A percentile compares a stretch with the other conserved stretches of the same genome.
Conservation (phyloP, 345 rosid genomes). For the Microcos paniculata region DNA sequence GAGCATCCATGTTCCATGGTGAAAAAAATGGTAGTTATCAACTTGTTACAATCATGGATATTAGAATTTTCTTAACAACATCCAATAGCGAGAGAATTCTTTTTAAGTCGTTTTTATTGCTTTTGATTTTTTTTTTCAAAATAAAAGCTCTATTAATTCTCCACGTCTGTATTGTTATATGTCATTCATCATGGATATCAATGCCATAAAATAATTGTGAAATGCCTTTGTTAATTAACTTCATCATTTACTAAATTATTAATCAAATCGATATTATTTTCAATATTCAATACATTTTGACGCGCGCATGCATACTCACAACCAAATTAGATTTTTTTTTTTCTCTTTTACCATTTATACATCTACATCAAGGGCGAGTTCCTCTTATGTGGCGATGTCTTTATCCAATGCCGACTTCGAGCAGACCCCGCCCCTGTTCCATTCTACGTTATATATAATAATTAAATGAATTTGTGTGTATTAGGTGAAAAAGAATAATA, state of each 20-base stretch:
- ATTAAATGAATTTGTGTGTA: background rate
- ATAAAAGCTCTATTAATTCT: too few species aligned
- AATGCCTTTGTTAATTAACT: too few species aligned
- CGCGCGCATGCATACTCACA: too few species aligned
- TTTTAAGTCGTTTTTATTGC: background rate
- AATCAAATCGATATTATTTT: too few species aligned
- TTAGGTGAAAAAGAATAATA: background rate
- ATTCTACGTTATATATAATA: background rate
- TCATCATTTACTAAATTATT: too few species aligned
- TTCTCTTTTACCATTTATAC: too few species aligned
- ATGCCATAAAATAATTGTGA: too few species aligned
- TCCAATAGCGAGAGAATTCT: too few species aligned
- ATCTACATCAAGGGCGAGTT: background rate
- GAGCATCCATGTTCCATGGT: background rate
- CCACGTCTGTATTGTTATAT: too few species aligned
- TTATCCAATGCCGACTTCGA: conserved; percentile 6
- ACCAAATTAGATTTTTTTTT: too few species aligned
- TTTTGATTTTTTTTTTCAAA: background rate
- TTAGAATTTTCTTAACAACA: background rate
- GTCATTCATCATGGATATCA: too few species aligned
- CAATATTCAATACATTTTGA: too few species aligned
- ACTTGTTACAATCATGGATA: background rate
- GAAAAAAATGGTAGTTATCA: background rate
- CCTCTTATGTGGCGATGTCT: background rate
- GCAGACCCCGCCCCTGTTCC: background rate